phyloP scores from a whole-genome alignment of 176 grass and related monocot species.

The Triticum aestivum region DNA sequence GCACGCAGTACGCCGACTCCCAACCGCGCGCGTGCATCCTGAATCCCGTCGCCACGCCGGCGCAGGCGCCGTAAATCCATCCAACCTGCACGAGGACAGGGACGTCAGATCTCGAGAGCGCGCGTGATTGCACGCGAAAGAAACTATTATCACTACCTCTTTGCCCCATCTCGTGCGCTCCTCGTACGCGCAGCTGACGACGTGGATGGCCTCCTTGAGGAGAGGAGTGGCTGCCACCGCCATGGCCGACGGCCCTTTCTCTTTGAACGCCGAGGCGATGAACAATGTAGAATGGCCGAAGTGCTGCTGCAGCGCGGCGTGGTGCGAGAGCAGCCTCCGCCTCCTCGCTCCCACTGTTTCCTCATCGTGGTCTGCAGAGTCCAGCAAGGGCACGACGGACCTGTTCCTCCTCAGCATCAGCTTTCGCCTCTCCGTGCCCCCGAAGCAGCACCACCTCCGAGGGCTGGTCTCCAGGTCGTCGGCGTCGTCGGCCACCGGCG shows the following conservation, averaged over 20 bases:
- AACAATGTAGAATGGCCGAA: slow-evolving; percentile 54
- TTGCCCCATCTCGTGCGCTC: slow-evolving; percentile 66
- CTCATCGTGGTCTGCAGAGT: slow-evolving; percentile 46
- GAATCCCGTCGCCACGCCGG: slow-evolving; percentile 47
- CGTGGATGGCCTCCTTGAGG: slow-evolving; percentile 62
- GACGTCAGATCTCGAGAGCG: not conserved
- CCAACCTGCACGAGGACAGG: slow-evolving; percentile 34
- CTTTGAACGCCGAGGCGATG: slow-evolving; percentile 44
- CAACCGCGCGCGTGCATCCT: slow-evolving; percentile 76
- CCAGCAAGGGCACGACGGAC: slow-evolving; percentile 47
- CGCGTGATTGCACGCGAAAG: not conserved
- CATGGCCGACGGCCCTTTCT: slow-evolving; percentile 11
- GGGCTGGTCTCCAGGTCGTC: slow-evolving; percentile 8
- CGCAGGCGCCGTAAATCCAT: slow-evolving; percentile 49
- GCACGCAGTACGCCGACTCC: slow-evolving; percentile 62
- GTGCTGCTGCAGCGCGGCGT: slow-evolving; percentile 31
- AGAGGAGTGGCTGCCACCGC: slow-evolving; percentile 18
- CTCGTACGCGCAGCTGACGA: slow-evolving; percentile 68
- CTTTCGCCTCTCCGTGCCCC: slow-evolving; percentile 9
- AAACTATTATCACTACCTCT: slow-evolving; percentile 1
- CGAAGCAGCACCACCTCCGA: slow-evolving; percentile 22
- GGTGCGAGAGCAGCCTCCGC: slow-evolving; percentile 35
- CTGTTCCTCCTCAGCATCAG: slow-evolving; percentile 21
- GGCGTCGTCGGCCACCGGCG: slow-evolving; percentile 26
- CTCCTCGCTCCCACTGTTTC: not conserved